A percentile compares a stretch with the other conserved stretches of the same genome.
phyloP scores from a whole-genome alignment of 2,329 filamentous ascomycete species.

The Claviceps quebecensis region DNA sequence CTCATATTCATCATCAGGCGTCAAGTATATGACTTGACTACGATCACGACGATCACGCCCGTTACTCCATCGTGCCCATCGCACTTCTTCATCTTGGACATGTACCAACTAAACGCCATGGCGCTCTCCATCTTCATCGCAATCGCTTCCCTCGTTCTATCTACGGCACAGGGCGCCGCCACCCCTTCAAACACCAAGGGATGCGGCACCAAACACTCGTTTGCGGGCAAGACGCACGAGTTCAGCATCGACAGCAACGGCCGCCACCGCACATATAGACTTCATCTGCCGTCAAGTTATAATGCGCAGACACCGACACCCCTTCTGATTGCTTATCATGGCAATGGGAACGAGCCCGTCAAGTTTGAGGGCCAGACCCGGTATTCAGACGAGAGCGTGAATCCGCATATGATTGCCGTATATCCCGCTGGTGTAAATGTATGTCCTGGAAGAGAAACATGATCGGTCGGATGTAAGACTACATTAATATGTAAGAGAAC shows the following conservation, averaged over 20 bases:
- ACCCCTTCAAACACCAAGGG: slow-evolving; percentile 4
- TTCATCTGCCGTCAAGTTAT: slow-evolving; percentile 18
- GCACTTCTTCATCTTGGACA: too few species aligned
- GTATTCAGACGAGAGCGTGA: slow-evolving; percentile 25
- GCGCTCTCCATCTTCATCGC: too few species aligned
- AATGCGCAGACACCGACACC: slow-evolving; percentile 19
- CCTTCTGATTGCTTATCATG: slow-evolving; percentile 33
- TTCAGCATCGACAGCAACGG: slow-evolving; percentile 13
- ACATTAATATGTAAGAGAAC: neutral
- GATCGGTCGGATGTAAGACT: too few species aligned
- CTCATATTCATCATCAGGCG: too few species aligned
- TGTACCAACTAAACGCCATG: too few species aligned
- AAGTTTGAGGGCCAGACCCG: slow-evolving; percentile 20
- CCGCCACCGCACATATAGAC: slow-evolving; percentile 8
- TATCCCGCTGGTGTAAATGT: slow-evolving; percentile 31
- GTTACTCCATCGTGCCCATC: too few species aligned
- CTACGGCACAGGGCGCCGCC: neutral
- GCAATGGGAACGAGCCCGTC: slow-evolving; percentile 21
- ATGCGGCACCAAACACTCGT: slow-evolving; percentile 10
- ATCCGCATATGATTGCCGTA: slow-evolving; percentile 23
- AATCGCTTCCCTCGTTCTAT: too few species aligned
- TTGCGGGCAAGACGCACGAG: slow-evolving; percentile 9
- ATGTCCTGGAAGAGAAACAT: neutral
- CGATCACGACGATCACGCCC: too few species aligned
- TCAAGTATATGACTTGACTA: too few species aligned